phyloP scores from a whole-genome alignment of 2,329 filamentous ascomycete species.

The Xylaria multiplex region DNA sequence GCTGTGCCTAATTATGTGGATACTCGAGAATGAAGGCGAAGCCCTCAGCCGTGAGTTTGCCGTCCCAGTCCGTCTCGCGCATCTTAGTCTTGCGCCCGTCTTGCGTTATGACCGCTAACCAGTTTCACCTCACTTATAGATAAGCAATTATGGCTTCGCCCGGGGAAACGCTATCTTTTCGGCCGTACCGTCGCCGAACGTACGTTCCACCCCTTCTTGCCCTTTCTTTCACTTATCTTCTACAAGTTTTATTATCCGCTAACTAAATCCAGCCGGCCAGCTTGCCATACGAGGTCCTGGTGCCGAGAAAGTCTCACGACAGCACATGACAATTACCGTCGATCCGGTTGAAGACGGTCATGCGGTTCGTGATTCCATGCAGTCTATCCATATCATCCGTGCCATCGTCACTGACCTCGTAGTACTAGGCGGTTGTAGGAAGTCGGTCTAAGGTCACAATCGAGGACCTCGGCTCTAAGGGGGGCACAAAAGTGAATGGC shows the following conservation, averaged over 20 bases:
- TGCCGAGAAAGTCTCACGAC: conserved; percentile 85
- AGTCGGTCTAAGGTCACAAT: conserved; percentile 76
- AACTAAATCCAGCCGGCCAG: conserved; percentile 63
- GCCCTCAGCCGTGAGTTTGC: conserved; percentile 56
- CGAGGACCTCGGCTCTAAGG: conserved; percentile 84
- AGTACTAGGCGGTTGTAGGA: conserved; percentile 66
- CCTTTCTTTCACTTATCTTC: no score
- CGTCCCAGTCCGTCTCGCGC: conserved; percentile 4
- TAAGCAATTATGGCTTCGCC: conserved; percentile 83
- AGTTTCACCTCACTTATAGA: conserved; percentile 54
- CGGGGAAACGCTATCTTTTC: conserved; percentile 86
- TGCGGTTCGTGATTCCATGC: conserved; percentile 62
- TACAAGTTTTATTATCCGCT: conserved; percentile 9
- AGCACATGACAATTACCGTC: conserved; percentile 84
- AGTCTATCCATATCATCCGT: not conserved
- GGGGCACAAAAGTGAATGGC: conserved; percentile 82
- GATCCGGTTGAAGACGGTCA: conserved; percentile 71
- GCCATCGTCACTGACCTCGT: conserved; percentile 17
- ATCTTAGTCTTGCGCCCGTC: conserved; percentile 4
- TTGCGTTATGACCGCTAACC: conserved; percentile 25
- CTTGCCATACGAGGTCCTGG: conserved; percentile 68
- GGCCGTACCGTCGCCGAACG: conserved; percentile 78
- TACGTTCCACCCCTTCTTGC: conserved; percentile 49
- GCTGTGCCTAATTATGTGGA: conserved; percentile 58
- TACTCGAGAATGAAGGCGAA: conserved; percentile 63